Base-by-base conservation (phyloP, 208 protist species). In the Plasmodiophora brassicae region DNA sequence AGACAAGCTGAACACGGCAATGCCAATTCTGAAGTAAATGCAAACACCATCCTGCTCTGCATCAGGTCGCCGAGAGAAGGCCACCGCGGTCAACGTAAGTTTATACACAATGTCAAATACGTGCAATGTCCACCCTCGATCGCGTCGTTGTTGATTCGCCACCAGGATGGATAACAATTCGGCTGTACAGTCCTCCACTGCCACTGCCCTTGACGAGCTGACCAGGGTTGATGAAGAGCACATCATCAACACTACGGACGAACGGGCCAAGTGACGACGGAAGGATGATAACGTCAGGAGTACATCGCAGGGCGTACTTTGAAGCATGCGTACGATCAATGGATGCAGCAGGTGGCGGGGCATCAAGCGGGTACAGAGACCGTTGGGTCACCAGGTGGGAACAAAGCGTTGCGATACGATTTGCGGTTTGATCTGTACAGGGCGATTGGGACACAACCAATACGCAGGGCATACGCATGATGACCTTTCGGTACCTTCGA, bases 1-100 rank as follows among this genome's bases (percentile, higher is more conserved):
- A n/a, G 65, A 78, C 10, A 78, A 78, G n/a, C 5, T 78, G n/a
- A 78, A 78, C 65, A 78, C 65, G 41, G 5, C 65, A 38, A 78
- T 78, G 65, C 65, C 65, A 8, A 78, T 78, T 78, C n/a, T 78
- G 65, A 78, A 78, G n/a, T 78, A 32, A 78, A 14, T 25, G 50
- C 50, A 57, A 57, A 28, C 50, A 14, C 50, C 14, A n/a, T n/a
- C n/a, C n/a, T n/a, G n/a, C n/a, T n/a, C n/a, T n/a, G n/a, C n/a
- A n/a, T n/a, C n/a, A n/a, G 50, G 50, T 57, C 50, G 25, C 14
- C 50, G 25, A 57, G 25, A 57, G 20, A 57, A 57, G 25, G 25
- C 14, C 50, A 57, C 25, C n/a, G 25, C 50, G 25, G 25, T 57
- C 14, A 57, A 78, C n/a, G n/a, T n/a, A n/a, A 78, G 41, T 5